Percentiles rank a stretch among this genome's conserved stretches.
phyloP scores from a whole-genome alignment of 108 stramenopile species.

The Conticribra weissflogii region DNA sequence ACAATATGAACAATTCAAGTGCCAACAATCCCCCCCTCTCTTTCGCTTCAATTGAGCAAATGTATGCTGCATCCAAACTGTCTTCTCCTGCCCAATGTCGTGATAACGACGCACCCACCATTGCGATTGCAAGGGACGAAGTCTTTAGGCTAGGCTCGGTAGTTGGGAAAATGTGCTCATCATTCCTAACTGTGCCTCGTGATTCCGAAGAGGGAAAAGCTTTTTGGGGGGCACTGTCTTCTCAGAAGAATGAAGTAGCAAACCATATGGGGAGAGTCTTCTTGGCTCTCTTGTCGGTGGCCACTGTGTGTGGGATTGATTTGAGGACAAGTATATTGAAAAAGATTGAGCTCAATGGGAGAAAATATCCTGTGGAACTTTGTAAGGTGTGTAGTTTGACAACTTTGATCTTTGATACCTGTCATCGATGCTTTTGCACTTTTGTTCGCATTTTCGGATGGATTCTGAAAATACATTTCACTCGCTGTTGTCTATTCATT shows the following conservation, averaged over 20 bases:
- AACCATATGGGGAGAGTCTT: conserved; percentile 25
- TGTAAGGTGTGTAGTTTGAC: conserved; percentile 58
- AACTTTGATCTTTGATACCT: not conserved
- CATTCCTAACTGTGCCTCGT: conserved; percentile 13
- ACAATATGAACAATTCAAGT: no score
- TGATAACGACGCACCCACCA: not conserved
- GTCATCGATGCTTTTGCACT: not conserved
- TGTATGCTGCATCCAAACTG: not conserved
- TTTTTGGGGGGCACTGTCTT: not conserved
- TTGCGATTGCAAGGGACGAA: conserved; percentile 25
- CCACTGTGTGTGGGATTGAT: conserved; percentile 37
- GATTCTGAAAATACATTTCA: no score
- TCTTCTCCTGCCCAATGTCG: not conserved
- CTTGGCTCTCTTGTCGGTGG: conserved; percentile 22
- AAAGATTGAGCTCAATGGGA: conserved; percentile 77
- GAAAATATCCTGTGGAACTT: conserved; percentile 87
- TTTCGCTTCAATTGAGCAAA: not conserved
- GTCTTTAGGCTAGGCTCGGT: conserved; percentile 21
- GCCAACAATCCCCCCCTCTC: not conserved
- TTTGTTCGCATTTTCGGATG: not conserved
- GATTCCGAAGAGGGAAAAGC: conserved; percentile 5
- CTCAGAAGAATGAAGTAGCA: conserved; percentile 1
- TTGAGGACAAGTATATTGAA: conserved; percentile 50
- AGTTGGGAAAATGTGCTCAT: conserved; percentile 10
- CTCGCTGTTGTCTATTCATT: not conserved